Conservation (phyloP, 2,329 filamentous ascomycete species). For the Madurella mycetomatis region DNA sequence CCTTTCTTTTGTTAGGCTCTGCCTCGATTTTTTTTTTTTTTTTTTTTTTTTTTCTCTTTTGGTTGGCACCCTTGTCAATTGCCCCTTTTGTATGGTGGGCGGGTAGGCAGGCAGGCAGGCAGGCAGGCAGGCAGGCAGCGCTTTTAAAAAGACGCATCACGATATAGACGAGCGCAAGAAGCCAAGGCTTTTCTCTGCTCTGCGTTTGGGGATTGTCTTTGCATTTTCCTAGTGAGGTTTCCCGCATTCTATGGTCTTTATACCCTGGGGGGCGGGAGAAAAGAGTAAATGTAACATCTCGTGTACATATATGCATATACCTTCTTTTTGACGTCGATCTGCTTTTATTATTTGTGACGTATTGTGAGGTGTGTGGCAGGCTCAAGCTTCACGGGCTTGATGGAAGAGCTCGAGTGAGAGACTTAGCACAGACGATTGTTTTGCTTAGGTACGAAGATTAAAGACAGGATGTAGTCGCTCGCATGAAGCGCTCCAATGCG, state of each 20-base stretch:
- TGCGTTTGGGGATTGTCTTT: constrained; percentile 3
- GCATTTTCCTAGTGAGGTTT: background rate
- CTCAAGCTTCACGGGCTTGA: background rate
- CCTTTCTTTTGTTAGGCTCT: background rate
- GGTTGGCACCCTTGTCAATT: background rate
- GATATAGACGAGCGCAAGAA: constrained; percentile 11
- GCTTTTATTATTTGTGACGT: background rate
- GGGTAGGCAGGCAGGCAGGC: too few relatives aligned
- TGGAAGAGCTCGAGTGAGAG: too few relatives aligned
- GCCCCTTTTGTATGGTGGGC: background rate
- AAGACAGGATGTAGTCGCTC: too few relatives aligned
- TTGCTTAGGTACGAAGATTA: too few relatives aligned
- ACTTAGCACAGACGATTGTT: too few relatives aligned
- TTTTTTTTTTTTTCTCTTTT: constrained; percentile 3
- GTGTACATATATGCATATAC: background rate
- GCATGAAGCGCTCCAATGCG: too few relatives aligned
- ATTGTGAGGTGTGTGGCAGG: background rate
- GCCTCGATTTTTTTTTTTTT: constrained; percentile 1
- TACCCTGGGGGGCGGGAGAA: background rate
- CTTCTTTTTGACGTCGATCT: background rate
- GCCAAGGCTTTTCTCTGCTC: background rate
- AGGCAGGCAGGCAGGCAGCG: background rate
- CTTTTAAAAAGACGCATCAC: constrained; percentile 15
- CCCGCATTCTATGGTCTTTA: background rate
- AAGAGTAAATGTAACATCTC: background rate